Percentiles rank a stretch among this genome's conserved stretches.
Evolutionary conservation across 345 rosid genomes (phyloP).

Genomic region (Microthlaspi erraticum): DNA sequence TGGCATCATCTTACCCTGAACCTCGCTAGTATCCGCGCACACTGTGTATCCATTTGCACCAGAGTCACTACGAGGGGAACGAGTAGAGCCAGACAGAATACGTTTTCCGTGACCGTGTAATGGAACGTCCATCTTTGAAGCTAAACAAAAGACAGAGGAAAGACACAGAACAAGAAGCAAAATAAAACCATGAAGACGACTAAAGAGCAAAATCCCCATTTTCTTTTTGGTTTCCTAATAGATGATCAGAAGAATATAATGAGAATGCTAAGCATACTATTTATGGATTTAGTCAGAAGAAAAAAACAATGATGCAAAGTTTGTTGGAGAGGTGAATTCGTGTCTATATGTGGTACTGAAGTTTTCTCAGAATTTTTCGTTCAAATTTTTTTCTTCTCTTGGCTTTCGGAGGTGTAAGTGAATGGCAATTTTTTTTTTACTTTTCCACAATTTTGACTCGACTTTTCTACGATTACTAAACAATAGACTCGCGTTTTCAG

Average conservation of each 20-base stretch:
- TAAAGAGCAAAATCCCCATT: not conserved
- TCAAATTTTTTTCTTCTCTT: not conserved
- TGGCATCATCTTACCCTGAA: not conserved
- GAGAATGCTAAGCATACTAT: not conserved
- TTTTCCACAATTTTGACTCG: not conserved
- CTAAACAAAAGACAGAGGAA: not conserved
- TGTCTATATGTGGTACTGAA: not conserved
- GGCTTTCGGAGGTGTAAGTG: conserved; percentile 4
- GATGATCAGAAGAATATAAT: not conserved
- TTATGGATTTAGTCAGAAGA: not conserved
- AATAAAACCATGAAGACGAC: not conserved
- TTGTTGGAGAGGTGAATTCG: not conserved
- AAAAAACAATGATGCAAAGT: not conserved
- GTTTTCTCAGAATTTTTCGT: not conserved
- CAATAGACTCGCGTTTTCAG: not conserved
- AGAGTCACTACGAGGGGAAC: not conserved
- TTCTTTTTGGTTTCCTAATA: not conserved
- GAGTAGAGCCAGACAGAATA: not conserved
- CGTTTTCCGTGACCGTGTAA: not conserved
- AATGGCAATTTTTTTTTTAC: not conserved
- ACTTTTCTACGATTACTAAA: not conserved
- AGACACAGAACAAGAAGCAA: conserved; percentile 14
- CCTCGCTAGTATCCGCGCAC: conserved; percentile 13
- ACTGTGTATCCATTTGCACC: not conserved
- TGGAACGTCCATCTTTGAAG: not conserved